Conservation (phyloP, 148 eudicot species). For the Oxyria digyna region DNA sequence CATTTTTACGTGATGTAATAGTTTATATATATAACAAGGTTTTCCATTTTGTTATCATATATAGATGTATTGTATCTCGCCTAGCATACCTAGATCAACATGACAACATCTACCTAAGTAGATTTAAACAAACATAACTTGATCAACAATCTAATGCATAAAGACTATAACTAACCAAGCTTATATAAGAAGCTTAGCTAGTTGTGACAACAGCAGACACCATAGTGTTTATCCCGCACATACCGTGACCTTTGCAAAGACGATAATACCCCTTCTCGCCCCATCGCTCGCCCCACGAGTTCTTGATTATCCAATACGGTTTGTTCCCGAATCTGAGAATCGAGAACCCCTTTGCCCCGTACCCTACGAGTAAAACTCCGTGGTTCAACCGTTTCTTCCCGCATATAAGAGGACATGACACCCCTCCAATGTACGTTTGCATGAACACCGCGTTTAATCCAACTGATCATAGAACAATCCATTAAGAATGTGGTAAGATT, state of each 20-base stretch:
- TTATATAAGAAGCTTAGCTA: no score
- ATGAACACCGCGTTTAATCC: constrained; percentile 74
- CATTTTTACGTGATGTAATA: no score
- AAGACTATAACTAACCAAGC: background rate
- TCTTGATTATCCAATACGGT: constrained; percentile 88
- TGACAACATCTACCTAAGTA: no score
- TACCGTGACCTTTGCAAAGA: constrained; percentile 54
- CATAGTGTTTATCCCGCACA: constrained; percentile 89
- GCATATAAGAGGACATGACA: constrained; percentile 76
- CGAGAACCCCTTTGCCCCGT: constrained; percentile 62
- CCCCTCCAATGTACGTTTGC: constrained; percentile 93
- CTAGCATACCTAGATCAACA: no score
- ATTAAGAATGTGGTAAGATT: no score
- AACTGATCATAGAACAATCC: constrained; percentile 21
- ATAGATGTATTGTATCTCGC: no score
- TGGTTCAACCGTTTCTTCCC: constrained; percentile 58
- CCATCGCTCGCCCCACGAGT: constrained; percentile 88
- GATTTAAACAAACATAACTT: no score
- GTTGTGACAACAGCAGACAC: constrained; percentile 61
- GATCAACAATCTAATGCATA: no score
- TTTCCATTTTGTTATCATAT: no score
- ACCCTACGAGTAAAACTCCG: constrained; percentile 75
- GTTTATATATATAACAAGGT: no score
- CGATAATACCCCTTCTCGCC: constrained; percentile 73
- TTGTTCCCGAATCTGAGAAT: constrained; percentile 50